phyloP scores from a whole-genome alignment of 768 basidiomycete genomes.

The Trametes sanguinea region DNA sequence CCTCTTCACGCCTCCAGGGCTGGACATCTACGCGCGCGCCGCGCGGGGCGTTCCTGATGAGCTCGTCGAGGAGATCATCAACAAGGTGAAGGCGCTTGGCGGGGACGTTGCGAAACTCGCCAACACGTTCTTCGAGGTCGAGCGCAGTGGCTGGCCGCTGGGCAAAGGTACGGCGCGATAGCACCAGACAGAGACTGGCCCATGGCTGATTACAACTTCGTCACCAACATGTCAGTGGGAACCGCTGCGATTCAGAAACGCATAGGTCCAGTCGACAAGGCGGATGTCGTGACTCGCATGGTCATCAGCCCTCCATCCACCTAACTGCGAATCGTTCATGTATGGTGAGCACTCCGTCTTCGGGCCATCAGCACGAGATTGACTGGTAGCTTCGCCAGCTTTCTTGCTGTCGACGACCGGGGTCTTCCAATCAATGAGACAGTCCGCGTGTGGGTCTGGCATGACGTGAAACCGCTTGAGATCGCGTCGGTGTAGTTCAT shows the following conservation, averaged over 20 bases:
- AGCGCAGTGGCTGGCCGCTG: constrained; percentile 13
- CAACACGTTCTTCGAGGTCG: constrained; percentile 29
- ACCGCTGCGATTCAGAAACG: neutral
- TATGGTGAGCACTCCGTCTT: no score
- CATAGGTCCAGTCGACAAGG: constrained; percentile 5
- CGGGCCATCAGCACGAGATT: no score
- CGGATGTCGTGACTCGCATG: constrained; percentile 5
- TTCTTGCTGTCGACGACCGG: no score
- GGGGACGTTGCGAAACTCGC: constrained; percentile 27
- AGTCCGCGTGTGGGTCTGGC: no score
- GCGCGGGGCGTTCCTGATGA: constrained; percentile 17
- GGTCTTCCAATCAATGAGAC: no score
- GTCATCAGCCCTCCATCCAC: neutral
- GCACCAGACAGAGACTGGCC: no score
- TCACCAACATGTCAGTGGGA: neutral
- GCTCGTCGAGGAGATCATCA: constrained; percentile 24
- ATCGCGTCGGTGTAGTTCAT: neutral
- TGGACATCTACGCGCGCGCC: constrained; percentile 41
- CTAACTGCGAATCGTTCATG: neutral
- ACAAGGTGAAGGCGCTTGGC: constrained; percentile 20
- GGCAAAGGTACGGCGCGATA: neutral
- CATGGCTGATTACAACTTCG: no score
- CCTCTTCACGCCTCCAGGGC: constrained; percentile 46
- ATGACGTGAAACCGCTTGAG: no score
- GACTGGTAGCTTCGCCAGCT: no score